Evolutionary conservation across 495 filamentous ascomycete genomes (phyloP).

Genomic region (Zalerion maritima): DNA sequence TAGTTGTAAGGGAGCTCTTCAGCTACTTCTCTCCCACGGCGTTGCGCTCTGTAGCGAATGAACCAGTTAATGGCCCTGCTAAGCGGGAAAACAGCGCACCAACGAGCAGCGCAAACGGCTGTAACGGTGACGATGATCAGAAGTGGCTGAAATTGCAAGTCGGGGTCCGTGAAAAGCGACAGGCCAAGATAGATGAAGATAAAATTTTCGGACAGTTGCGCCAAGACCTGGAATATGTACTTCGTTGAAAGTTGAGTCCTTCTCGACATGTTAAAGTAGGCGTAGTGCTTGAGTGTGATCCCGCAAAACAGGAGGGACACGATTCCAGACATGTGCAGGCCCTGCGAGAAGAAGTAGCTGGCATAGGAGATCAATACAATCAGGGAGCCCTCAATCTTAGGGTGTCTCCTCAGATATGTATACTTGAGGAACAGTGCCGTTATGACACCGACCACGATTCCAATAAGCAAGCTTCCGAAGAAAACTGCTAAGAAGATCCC

Average conservation of each 20-base stretch:
- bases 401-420: constrained; percentile 78
- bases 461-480: constrained; percentile 84
- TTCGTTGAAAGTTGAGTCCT: constrained; percentile 96
- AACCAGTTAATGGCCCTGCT: constrained; percentile 87
- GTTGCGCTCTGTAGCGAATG: constrained; percentile 74
- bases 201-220: constrained; percentile 95
- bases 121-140: constrained; percentile 85
- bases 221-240: constrained; percentile 88
- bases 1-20: constrained; percentile 89
- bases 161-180: constrained; percentile 78
- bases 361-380: constrained; percentile 89
- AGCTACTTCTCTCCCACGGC: constrained; percentile 60
- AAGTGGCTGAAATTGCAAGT: constrained; percentile 84
- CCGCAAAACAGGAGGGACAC: constrained; percentile 95
- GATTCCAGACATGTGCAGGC: constrained; percentile 86
- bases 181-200: constrained; percentile 98
- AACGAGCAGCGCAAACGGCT: constrained; percentile 82
- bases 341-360: constrained; percentile 94
- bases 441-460: constrained; percentile 68
- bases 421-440: constrained; percentile 85
- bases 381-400: constrained; percentile 92
- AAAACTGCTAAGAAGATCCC: constrained; percentile 93
- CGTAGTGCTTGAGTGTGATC: constrained; percentile 96
- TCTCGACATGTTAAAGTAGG: constrained; percentile 99
- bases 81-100: constrained; percentile 86